These are phyloP conservation scores for Pseudoturritis turrita DNA, from an alignment of 345 rosid species.

Conservation along the genomic window DNA sequence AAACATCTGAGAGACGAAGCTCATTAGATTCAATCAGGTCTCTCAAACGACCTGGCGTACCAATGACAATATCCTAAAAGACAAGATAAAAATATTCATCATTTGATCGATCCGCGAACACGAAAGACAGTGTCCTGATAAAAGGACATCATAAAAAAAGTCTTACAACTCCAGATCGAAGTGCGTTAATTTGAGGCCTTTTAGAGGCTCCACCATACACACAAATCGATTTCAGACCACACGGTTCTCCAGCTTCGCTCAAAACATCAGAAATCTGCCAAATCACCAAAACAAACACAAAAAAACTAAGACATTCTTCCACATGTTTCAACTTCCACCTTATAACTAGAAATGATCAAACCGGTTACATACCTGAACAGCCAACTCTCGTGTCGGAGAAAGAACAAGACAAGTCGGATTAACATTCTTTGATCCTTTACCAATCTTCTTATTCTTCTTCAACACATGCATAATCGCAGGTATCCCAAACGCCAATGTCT, in stretches of 20 bases:
- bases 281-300: background rate
- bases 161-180: constrained; percentile 81
- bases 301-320: background rate
- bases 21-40: constrained; percentile 78
- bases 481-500: constrained; percentile 87
- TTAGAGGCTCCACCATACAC: constrained; percentile 89
- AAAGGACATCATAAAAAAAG: background rate
- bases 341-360: background rate
- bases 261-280: constrained; percentile 76
- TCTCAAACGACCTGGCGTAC: constrained; percentile 96
- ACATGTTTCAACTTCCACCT: background rate
- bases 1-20: constrained; percentile 65
- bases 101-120: background rate
- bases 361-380: constrained; percentile 64
- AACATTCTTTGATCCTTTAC: constrained; percentile 41
- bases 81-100: background rate
- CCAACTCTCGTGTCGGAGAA: constrained; percentile 92
- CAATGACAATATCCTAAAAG: constrained; percentile 77
- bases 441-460: constrained; percentile 52
- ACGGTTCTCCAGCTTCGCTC: constrained; percentile 73
- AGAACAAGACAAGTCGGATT: constrained; percentile 89
- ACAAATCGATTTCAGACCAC: constrained; percentile 69
- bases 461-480: constrained; percentile 85
- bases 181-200: constrained; percentile 67
- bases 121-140: background rate